Base-by-base conservation (phyloP, 2,329 filamentous ascomycete species). In the Diaporthe longicolla region DNA sequence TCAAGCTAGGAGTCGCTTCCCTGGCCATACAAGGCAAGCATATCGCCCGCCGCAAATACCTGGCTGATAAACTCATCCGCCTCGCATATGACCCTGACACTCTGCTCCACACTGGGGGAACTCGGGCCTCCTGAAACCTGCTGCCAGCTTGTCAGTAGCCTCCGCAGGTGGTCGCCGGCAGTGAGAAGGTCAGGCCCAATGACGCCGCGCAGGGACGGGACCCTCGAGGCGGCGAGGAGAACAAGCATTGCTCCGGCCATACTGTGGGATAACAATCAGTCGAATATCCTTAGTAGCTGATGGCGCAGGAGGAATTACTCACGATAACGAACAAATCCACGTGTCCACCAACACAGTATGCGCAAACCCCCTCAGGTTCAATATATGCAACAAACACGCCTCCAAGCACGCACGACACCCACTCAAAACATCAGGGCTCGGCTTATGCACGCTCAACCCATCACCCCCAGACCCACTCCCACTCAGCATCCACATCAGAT, bases 301-400 rank as follows among this genome's bases (percentile, higher is more conserved):
- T 5, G 13, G 17, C 7, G 13, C 29, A 52, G 37, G 24, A 19
- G 24, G 4, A 17, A 4, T 4, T 1, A 82, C 85, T 78, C 79
- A 88, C 87, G 86, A 88, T 0, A 89, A 76, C 0, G 87, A 87
- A 59, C 87, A 89, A 29, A 89, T 89, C 87, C 87, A 89, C 0
- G 87, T 88, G 76, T 89, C 87, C 1, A 89, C 83, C 45, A 89
- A 78, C 0, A 89, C 83, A 0, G 87, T 89, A 63, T 89, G 87
- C 0, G 84, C 81, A 71, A 87, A 88, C 0, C 84, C 84, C 29
- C 85, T 77, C 4, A 89, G 75, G 52, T 88, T 87, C 54, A 87
- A 78, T 0, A 88, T 86, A 69, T 89, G 87, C 52, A 88, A 75
- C 19, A 86, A 76, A 43, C 86, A 88, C 0, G 87, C 85, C 70